phyloP scores from a whole-genome alignment of 2,329 filamentous ascomycete species.

The Fusarium nematophilum region DNA sequence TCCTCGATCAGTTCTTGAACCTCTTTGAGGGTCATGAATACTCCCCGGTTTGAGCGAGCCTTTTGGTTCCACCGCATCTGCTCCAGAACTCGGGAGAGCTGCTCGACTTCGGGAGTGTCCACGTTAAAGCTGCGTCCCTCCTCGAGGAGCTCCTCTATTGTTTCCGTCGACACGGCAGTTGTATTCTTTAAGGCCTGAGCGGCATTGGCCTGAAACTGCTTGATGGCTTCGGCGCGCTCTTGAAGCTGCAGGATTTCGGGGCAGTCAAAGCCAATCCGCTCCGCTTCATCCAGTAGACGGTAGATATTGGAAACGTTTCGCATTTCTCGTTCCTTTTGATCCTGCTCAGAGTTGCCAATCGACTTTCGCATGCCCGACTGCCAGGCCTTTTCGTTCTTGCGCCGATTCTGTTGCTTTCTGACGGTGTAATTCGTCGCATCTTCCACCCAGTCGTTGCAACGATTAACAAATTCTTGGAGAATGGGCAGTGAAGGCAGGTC shows the following conservation, averaged over 20 bases:
- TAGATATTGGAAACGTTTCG: constrained; percentile 91
- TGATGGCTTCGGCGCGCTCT: constrained; percentile 87
- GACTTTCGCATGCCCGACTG: constrained; percentile 79
- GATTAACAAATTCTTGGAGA: constrained; percentile 90
- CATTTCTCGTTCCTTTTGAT: constrained; percentile 85
- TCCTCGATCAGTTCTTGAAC: constrained; percentile 83
- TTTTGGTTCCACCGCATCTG: constrained; percentile 91
- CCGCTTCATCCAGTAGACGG: constrained; percentile 83
- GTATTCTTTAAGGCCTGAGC: constrained; percentile 75
- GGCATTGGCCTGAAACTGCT: constrained; percentile 84
- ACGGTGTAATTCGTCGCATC: constrained; percentile 97
- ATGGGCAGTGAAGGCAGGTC: constrained; percentile 84
- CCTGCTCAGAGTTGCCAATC: constrained; percentile 64
- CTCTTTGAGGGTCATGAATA: constrained; percentile 79
- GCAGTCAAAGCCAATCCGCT: constrained; percentile 91
- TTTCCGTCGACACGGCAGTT: constrained; percentile 70
- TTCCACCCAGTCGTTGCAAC: constrained; percentile 97
- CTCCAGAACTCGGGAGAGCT: constrained; percentile 81
- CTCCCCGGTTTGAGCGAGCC: constrained; percentile 71
- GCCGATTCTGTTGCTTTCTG: constrained; percentile 95
- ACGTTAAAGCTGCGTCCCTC: constrained; percentile 90
- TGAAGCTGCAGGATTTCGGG: constrained; percentile 87
- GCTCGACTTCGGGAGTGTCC: constrained; percentile 88
- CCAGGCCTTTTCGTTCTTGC: constrained; percentile 92
- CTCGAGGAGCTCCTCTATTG: constrained; percentile 93